Evolutionary conservation across 2,329 filamentous ascomycete genomes (phyloP), one percentile per base, ranked within the genome.

Genomic region (Talaromyces albobiverticillius): DNA sequence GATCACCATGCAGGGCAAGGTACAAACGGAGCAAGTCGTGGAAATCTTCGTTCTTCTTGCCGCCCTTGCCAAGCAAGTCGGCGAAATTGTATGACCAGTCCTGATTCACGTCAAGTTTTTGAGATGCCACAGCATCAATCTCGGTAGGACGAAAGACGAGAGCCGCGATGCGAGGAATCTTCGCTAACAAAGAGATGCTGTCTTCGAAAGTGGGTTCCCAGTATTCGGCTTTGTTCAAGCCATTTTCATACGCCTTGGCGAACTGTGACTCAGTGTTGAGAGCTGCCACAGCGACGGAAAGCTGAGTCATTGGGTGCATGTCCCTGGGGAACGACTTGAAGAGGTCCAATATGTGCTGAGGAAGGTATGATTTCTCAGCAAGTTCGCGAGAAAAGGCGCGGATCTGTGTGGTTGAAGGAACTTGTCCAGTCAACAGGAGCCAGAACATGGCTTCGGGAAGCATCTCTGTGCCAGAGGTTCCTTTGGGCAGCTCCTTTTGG

Each of bases 21-120:
- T 99, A 99, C 29, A 99, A 79, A 63, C 94, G 85, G 59, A 99
- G 82, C 18, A 99, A 82, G 67, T 99, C 94, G 71, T 97, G 93
- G 82, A 99, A 69, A 58, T 74, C 64, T 55, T 67, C 50, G 64
- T 97, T 87, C 74, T 95, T 81, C 73, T 87, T 84, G 62, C 91
- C 90, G 48, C 87, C 84, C 78, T 95, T 96, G 67, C 93, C 93
- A 51, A 97, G 83, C 85, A 97, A 91, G 61, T 91, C 89, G 43
- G 94, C 94, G 67, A 96, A 99, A 82, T 99, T 99, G 81, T 96
- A 95, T 0, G 92, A 88, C 94, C 94, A 99, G 75, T 99, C 94
- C 76, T 96, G 90, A 62, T 88, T 82, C 55, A 84, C 74, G 65
- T 99, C 92, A 47, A 95, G 67, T 79, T 71, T 88, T 78, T 63